Evolutionary conservation across 345 rosid species (phyloP).

Genomic region (Eucalyptus victrix): DNA sequence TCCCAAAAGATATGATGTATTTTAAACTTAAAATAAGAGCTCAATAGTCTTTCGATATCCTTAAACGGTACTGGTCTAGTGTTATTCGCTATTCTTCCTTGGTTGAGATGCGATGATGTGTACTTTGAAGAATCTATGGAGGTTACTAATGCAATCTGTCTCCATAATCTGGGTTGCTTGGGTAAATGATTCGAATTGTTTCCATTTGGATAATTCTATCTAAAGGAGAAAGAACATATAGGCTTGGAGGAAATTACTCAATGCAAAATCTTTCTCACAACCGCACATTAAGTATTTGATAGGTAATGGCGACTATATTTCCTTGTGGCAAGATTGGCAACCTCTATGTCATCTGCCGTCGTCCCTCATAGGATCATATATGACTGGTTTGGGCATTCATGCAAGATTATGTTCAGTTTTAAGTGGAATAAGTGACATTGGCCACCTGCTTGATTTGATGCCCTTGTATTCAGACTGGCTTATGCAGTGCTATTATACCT

Average conservation of each 20-base stretch:
- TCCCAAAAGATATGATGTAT: too few species aligned
- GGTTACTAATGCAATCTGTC: not conserved
- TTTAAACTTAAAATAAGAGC: too few species aligned
- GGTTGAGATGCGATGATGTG: not conserved
- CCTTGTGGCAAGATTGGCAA: not conserved
- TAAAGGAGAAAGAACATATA: not conserved
- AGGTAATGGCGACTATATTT: not conserved
- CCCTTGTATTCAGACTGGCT: not conserved
- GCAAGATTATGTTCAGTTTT: not conserved
- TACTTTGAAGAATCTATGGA: not conserved
- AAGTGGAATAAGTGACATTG: not conserved
- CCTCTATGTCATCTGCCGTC: not conserved
- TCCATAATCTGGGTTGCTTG: not conserved
- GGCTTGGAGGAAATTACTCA: not conserved
- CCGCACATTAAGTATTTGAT: not conserved
- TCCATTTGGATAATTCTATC: not conserved
- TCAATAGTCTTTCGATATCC: too few species aligned
- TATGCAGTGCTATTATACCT: not conserved
- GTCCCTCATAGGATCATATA: not conserved
- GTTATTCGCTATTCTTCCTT: too few species aligned
- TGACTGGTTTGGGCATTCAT: not conserved
- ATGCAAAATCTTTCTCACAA: not conserved
- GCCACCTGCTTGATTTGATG: not conserved
- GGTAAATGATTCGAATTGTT: not conserved
- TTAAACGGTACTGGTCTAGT: rapidly evolving